phyloP scores from a whole-genome alignment of 2,329 filamentous ascomycete genomes.

The Monosporascus cannonballus region DNA sequence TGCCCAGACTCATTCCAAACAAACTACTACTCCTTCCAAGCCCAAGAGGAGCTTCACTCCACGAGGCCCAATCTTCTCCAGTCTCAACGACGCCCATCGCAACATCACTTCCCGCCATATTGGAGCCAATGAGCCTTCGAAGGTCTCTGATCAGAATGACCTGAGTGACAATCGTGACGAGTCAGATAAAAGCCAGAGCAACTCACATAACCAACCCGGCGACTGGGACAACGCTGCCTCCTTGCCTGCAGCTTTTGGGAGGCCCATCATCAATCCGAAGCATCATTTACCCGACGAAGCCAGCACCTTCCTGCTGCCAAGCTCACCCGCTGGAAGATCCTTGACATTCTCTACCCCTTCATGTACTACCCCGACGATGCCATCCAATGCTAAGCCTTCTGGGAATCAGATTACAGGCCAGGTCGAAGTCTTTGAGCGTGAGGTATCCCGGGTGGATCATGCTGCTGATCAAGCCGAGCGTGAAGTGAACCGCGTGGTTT shows the following conservation, averaged over 20 bases:
- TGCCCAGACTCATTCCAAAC: not conserved
- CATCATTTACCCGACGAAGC: not conserved
- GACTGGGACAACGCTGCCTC: not conserved
- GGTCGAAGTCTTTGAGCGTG: not conserved
- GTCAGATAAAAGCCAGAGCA: not conserved
- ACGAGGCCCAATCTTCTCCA: conserved; percentile 29
- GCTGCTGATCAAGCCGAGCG: not conserved
- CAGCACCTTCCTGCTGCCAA: not conserved
- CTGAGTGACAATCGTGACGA: conserved; percentile 1
- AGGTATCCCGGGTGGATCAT: not conserved
- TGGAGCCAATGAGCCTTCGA: conserved; percentile 7
- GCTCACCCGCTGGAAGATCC: not conserved
- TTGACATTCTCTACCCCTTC: not conserved
- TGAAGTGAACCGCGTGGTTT: not conserved
- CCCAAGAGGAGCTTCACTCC: conserved; percentile 18
- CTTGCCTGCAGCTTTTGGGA: not conserved
- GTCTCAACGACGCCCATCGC: conserved; percentile 31
- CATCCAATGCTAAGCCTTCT: not conserved
- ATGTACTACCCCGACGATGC: not conserved
- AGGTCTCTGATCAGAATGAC: conserved; percentile 1
- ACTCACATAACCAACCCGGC: not conserved
- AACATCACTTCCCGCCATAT: conserved; percentile 28
- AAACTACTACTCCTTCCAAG: not conserved
- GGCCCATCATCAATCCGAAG: not conserved
- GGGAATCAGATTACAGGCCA: not conserved